A percentile compares a stretch with the other conserved stretches of the same genome.
phyloP scores from a whole-genome alignment of 129 eudicot species.

The Flaveria robusta region DNA sequence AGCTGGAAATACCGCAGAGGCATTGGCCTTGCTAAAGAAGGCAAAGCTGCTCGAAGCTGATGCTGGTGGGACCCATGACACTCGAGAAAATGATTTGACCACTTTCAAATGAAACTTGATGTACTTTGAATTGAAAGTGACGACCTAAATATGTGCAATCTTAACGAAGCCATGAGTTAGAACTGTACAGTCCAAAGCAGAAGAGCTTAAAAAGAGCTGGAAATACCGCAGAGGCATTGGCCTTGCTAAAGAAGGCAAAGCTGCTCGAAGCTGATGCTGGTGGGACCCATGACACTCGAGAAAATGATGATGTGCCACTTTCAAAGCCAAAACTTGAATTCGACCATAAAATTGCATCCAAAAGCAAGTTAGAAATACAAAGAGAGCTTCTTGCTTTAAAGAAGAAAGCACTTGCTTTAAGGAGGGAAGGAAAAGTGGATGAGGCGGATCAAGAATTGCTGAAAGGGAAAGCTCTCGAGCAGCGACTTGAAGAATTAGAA shows the following conservation, averaged over 20 bases:
- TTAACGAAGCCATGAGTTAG: no score
- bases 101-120: slow-evolving; percentile 23
- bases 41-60: slow-evolving; percentile 68
- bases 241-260: slow-evolving; percentile 69
- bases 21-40: slow-evolving; percentile 58
- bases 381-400: slow-evolving; percentile 79
- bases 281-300: slow-evolving; percentile 33
- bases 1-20: slow-evolving; percentile 71
- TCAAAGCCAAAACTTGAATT: slow-evolving; percentile 17
- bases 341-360: slow-evolving; percentile 41
- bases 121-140: no score
- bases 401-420: slow-evolving; percentile 79
- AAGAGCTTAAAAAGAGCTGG: slow-evolving; percentile 85
- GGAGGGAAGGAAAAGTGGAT: slow-evolving; percentile 77
- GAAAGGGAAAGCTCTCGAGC: slow-evolving; percentile 82
- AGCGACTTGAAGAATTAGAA: slow-evolving; percentile 80
- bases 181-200: no score
- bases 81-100: slow-evolving; percentile 30
- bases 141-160: no score
- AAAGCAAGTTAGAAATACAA: slow-evolving; percentile 68
- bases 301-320: slow-evolving; percentile 15
- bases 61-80: slow-evolving; percentile 35
- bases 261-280: slow-evolving; percentile 55
- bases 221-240: slow-evolving; percentile 61
- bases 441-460: slow-evolving; percentile 84